These are phyloP conservation scores for Fonsecaea pedrosoi DNA, from an alignment of 2,329 filamentous ascomycete species.

Conservation along the genomic window DNA sequence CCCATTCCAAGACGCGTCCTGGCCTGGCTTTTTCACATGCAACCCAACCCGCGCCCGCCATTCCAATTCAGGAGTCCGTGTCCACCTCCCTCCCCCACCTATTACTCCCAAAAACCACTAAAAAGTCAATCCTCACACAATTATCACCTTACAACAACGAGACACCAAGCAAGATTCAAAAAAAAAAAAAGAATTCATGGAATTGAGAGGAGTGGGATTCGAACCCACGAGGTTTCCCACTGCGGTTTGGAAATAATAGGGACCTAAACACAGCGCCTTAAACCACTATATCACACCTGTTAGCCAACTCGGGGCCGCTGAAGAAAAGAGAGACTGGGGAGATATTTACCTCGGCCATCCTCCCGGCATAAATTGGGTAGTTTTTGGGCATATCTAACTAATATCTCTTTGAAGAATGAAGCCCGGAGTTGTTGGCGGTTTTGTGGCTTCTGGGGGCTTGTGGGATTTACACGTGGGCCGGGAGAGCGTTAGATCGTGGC, in stretches of 20 bases:
- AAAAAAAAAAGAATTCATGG: neutral
- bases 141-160: no score
- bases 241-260: slow-evolving; percentile 31
- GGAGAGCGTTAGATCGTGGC: no score
- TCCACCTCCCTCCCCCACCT: neutral
- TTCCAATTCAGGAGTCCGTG: neutral
- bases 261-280: slow-evolving; percentile 43
- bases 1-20: neutral
- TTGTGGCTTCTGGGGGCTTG: neutral
- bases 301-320: neutral
- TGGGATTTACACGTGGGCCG: no score
- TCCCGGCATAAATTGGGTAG: slow-evolving; percentile 25
- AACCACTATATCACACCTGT: slow-evolving; percentile 32
- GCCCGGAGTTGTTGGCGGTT: neutral
- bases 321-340: slow-evolving; percentile 9
- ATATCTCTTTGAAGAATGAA: neutral
- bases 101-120: no score
- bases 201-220: slow-evolving; percentile 40
- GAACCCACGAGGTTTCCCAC: slow-evolving; percentile 42
- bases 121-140: no score
- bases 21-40: neutral
- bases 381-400: neutral
- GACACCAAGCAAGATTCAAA: no score
- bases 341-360: slow-evolving; percentile 29
- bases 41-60: neutral